phyloP scores from a whole-genome alignment of 768 basidiomycete species.

The Leccinum incarnatum region DNA sequence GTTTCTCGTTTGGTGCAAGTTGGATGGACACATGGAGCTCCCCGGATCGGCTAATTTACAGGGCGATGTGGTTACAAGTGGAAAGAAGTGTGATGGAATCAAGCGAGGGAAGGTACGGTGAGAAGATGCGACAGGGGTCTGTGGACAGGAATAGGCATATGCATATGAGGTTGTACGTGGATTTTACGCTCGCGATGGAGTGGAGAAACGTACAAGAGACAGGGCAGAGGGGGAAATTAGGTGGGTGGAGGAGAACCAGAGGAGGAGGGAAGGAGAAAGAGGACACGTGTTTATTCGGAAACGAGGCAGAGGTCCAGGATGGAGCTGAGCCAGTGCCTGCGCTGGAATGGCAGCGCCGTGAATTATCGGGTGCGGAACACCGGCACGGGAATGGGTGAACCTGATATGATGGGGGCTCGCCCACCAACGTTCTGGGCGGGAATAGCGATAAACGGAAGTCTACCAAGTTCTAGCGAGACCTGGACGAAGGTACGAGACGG shows the following conservation, averaged over 20 bases:
- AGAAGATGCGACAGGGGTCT: constrained; percentile 4
- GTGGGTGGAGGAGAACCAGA: neutral
- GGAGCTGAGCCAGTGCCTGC: neutral
- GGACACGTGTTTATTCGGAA: constrained; percentile 1
- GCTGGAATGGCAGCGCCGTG: constrained; percentile 7
- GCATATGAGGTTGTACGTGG: neutral
- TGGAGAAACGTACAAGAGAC: neutral
- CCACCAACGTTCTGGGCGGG: constrained; percentile 10
- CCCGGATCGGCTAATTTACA: constrained; percentile 20
- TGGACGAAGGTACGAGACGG: constrained; percentile 17
- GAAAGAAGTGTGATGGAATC: constrained; percentile 8
- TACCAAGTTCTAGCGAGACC: constrained; percentile 16
- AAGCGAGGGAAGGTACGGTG: constrained; percentile 8
- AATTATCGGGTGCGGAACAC: constrained; percentile 19
- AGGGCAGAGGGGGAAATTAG: neutral
- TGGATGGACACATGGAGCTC: constrained; percentile 8
- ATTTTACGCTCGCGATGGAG: neutral
- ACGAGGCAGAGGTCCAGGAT: constrained; percentile 1
- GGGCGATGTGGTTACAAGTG: constrained; percentile 7
- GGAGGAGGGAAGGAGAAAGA: neutral
- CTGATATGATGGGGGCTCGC: neutral
- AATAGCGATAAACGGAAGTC: constrained; percentile 13
- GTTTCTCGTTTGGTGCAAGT: neutral
- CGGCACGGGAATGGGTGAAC: constrained; percentile 19
- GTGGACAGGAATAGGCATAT: neutral